phyloP scores from a whole-genome alignment of 495 filamentous ascomycete genomes.

The Staphylotrichum longicolle region DNA sequence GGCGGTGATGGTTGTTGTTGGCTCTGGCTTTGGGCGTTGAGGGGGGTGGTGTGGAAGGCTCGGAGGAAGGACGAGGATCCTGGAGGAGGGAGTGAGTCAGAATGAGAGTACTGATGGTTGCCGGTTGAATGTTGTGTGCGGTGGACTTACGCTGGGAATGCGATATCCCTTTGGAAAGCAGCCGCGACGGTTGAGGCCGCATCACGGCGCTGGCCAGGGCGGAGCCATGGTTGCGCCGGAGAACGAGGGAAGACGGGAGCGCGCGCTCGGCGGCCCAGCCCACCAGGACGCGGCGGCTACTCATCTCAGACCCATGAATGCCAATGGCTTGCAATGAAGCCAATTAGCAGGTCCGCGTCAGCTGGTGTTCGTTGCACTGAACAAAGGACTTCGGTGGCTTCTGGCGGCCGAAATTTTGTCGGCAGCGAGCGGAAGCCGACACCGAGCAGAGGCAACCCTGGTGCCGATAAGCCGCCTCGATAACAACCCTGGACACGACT shows the following conservation, averaged over 20 bases:
- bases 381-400: background rate
- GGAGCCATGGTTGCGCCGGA: constrained; percentile 15
- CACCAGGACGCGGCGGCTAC: constrained; percentile 26
- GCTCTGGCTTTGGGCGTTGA: background rate
- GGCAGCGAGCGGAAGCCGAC: background rate
- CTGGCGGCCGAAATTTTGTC: constrained; percentile 19
- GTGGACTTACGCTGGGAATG: background rate
- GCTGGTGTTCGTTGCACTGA: background rate
- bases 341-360: background rate
- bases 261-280: constrained; percentile 28
- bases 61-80: background rate
- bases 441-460: background rate
- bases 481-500: constrained; percentile 13
- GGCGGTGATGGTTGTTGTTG: too few relatives aligned
- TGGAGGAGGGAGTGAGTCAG: background rate
- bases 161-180: background rate
- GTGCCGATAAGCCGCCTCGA: constrained; percentile 20
- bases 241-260: constrained; percentile 4
- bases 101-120: background rate
- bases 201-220: background rate
- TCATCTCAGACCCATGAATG: constrained; percentile 32
- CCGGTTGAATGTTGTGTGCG: background rate
- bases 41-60: constrained; percentile 17
- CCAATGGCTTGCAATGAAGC: constrained; percentile 12
- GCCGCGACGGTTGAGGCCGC: background rate